A percentile compares a stretch with the other conserved stretches of the same genome.
Evolutionary conservation across 2,329 filamentous ascomycete genomes (phyloP).

Genomic region (Annulohypoxylon truncatum): DNA sequence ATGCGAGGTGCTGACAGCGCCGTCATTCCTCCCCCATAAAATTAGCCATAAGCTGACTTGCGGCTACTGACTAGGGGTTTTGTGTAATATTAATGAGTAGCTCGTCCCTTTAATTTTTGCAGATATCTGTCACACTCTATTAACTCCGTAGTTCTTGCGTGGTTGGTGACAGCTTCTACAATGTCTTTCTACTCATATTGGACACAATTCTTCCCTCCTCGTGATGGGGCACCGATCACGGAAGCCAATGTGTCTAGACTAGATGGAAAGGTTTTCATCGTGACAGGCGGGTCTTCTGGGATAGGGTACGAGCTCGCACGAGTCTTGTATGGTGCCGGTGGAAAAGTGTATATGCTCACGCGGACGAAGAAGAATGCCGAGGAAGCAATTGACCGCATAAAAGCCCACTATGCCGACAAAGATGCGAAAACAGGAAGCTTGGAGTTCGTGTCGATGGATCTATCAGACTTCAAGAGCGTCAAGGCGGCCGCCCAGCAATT

Average conservation of each 20-base stretch:
- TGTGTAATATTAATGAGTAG: neutral
- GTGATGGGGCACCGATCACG: slow-evolving; percentile 30
- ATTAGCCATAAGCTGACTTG: slow-evolving; percentile 4
- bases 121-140: too few relatives aligned
- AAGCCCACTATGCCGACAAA: slow-evolving; percentile 25
- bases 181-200: slow-evolving; percentile 30
- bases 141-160: neutral
- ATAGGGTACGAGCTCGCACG: slow-evolving; percentile 61
- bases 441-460: slow-evolving; percentile 39
- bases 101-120: neutral
- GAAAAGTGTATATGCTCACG: slow-evolving; percentile 62
- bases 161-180: neutral
- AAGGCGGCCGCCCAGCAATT: slow-evolving; percentile 30
- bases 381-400: slow-evolving; percentile 37
- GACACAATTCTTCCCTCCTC: slow-evolving; percentile 42
- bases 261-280: slow-evolving; percentile 52
- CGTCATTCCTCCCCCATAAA: neutral
- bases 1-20: slow-evolving; percentile 1
- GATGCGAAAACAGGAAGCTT: slow-evolving; percentile 27
- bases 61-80: neutral
- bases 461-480: slow-evolving; percentile 39
- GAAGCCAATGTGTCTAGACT: slow-evolving; percentile 37
- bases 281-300: slow-evolving; percentile 54
- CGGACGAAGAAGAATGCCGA: slow-evolving; percentile 48
- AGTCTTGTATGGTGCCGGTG: slow-evolving; percentile 61